Base-by-base conservation (phyloP, 176 grass and related monocot species). In the Cenchrus purpureus region DNA sequence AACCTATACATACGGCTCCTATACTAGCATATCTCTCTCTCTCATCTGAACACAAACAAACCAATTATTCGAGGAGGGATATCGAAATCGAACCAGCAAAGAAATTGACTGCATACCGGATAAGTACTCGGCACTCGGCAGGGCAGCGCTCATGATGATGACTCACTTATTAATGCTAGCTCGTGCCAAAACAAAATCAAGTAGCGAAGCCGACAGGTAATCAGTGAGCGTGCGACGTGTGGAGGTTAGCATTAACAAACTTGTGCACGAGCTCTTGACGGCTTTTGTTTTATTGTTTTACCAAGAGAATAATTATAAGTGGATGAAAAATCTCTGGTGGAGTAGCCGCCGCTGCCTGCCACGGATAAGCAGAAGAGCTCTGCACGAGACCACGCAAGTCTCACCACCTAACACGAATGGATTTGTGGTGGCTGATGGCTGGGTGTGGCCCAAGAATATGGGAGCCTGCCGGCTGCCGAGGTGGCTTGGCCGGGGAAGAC, bases 381-480 rank as follows among this genome's bases (percentile, higher is more conserved):
- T 5, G 61, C 63, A 54, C 16, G 16, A 40, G 78, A 62, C 10
- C 71, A 32, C 71, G 37, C 14, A 37, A 53, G 17, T 51, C 54
- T 9, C 37, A 78, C 64, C 37, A 78, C 64, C 22, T 7, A 78
- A 42, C 53, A 28, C 25, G 16, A 0, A 22, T 2, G 68, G 10
- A 25, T 50, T 44, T 31, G 31, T 40, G 37, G 37, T 40, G 37
- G 37, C 12, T 29, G 14, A 40, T 25, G 25, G 25, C 37, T 66
- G 31, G 68, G 14, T 10, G 77, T 73, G 68, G 67, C 20, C 54
- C 75, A 12, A 63, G 55, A 86, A 50, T 5, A 31, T 1, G 31
- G 84, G 67, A 86, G 20, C 55, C 44, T 45, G 54, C 56, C 57
- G 57, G 20, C 29, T 46, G 55, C 57, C n/a, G 59, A 62, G 59